phyloP scores from a whole-genome alignment of 2,329 filamentous ascomycete species.

The Pestalotiopsis fici region DNA sequence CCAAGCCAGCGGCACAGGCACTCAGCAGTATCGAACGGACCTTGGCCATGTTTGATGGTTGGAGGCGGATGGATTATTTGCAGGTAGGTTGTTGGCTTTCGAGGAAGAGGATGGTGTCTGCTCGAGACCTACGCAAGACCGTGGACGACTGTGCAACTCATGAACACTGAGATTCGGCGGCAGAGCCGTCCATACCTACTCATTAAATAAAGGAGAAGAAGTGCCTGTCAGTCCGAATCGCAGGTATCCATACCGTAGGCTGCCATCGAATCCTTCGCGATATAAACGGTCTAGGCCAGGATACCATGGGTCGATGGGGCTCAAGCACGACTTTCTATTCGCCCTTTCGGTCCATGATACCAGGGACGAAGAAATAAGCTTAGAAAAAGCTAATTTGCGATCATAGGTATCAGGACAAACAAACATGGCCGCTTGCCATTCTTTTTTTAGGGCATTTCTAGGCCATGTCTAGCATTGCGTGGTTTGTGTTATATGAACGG shows the following conservation, averaged over 20 bases:
- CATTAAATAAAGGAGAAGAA: not conserved
- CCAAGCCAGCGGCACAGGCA: not conserved
- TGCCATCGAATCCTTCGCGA: not conserved
- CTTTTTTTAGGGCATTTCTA: not conserved
- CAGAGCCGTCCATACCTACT: not conserved
- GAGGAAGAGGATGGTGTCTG: not conserved
- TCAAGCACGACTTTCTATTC: not conserved
- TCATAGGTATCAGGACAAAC: not conserved
- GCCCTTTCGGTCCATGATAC: not conserved
- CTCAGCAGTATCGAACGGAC: not conserved
- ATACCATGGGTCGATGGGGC: not conserved
- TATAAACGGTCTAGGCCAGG: not conserved
- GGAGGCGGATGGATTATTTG: not conserved
- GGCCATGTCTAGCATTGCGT: too few relatives aligned
- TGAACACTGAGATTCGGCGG: not conserved
- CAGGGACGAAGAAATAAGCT: not conserved
- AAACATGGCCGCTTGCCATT: not conserved
- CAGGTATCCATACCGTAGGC: not conserved
- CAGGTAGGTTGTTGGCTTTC: not conserved
- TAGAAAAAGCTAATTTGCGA: not conserved
- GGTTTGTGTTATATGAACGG: too few relatives aligned
- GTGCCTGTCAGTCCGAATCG: not conserved
- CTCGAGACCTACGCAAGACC: not conserved
- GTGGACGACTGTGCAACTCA: not conserved
- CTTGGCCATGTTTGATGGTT: not conserved